Evolutionary conservation across 1,284 basidiomycete genomes (phyloP), one percentile per base, ranked within the genome.

Genomic region (Rhodotorula sp.): DNA sequence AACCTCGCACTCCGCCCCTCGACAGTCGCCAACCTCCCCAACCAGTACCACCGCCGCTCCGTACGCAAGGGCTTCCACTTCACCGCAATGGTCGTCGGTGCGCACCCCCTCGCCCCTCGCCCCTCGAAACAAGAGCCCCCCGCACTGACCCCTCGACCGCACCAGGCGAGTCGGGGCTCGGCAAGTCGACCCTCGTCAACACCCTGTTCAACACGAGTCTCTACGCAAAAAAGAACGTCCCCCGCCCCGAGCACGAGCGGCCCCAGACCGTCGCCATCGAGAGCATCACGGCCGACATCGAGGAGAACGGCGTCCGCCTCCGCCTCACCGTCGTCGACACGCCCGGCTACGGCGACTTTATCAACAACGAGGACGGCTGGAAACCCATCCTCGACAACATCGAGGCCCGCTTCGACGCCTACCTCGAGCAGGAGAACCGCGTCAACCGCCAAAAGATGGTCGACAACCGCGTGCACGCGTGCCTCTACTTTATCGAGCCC

Each of bases 341-440:
- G 53, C 94, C 94, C 66, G 94, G 94, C 41, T 97, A 96, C 79
- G 94, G 94, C 70, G 94, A 97, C 83, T 97, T 94, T 82, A 93
- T 97, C 81, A 97, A 97, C 86, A 98, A 97, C 82, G 92, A 95
- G 77, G 92, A 96, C 79, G 93, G 92, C 83, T 98, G 95, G 95
- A 95, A 92, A 83, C 95, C 95, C 65, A 96, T 98, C 76, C 87
- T 97, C 51, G 94, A 97, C 82, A 94, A 96, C 85, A 97, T 98
- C 76, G 95, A 97, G 83, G 89, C 91, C 54, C 91, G 95, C 64
- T 97, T 96, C 79, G 95, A 97, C 82, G 91, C 92, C 21, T 98
- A 94, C 82, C 85, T 97, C 76, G 95, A 97, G 82, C 94, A 97
- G 83, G 95, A 98, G 85, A 97, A 97, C 85, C 89, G 94, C 74